phyloP scores from a whole-genome alignment of 805 yeast genomes.

The Cyberlindnera lachancei region DNA sequence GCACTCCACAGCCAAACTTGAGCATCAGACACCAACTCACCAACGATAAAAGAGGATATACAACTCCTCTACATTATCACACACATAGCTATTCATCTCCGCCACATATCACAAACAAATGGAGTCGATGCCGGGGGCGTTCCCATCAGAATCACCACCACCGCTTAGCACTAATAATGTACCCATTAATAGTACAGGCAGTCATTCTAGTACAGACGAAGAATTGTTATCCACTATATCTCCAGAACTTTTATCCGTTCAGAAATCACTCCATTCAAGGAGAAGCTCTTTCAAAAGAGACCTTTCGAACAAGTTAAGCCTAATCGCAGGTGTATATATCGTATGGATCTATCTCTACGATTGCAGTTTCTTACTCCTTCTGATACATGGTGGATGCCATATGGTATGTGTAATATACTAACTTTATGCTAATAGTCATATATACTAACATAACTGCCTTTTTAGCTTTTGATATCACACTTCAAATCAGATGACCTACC shows the following conservation, averaged over 20 bases:
- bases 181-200: too few species aligned
- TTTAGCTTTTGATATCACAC: background rate
- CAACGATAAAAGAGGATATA: too few species aligned
- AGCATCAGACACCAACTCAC: too few species aligned
- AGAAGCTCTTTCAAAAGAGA: slow-evolving; percentile 11
- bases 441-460: background rate
- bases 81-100: too few species aligned
- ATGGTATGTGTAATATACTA: slow-evolving; percentile 8
- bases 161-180: too few species aligned
- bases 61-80: too few species aligned
- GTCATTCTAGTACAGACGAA: too few species aligned
- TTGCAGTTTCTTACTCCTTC: slow-evolving; percentile 18
- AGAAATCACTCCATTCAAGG: slow-evolving; percentile 11
- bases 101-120: too few species aligned
- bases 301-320: slow-evolving; percentile 7
- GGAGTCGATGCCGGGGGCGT: slow-evolving; percentile 1
- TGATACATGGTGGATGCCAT: slow-evolving; percentile 10
- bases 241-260: slow-evolving; percentile 4
- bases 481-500: background rate
- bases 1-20: too few species aligned
- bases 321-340: slow-evolving; percentile 6
- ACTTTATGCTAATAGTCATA: background rate
- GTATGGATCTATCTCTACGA: slow-evolving; percentile 18
- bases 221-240: too few species aligned
- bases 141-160: background rate